Conservation (phyloP, 2,329 filamentous ascomycete species). For the Sclerotinia sclerotiorum region DNA sequence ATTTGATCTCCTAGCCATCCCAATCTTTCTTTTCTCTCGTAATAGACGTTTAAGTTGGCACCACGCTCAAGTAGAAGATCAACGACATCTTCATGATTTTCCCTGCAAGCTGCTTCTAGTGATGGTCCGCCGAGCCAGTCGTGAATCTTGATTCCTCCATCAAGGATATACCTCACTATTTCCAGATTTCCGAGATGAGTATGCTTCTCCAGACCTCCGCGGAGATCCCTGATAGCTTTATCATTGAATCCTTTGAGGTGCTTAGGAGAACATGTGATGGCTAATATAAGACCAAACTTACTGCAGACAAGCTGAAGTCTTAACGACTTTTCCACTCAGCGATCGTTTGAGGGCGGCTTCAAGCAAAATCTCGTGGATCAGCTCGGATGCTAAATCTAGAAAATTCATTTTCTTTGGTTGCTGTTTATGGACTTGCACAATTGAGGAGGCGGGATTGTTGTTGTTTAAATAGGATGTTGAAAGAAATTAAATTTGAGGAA, state of each 20-base stretch:
- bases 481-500: background rate
- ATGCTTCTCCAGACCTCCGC: background rate
- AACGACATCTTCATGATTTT: background rate
- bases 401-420: background rate
- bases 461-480: background rate
- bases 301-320: slow-evolving; percentile 2
- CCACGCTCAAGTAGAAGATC: slow-evolving; percentile 15
- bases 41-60: background rate
- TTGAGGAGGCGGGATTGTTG: background rate
- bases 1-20: background rate
- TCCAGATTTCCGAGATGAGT: background rate
- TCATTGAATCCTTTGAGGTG: background rate
- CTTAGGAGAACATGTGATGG: too few relatives aligned
- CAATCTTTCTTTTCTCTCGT: background rate
- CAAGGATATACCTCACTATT: slow-evolving; percentile 3
- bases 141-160: background rate
- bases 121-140: fast-evolving
- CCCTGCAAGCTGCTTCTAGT: background rate
- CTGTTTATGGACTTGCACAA: too few relatives aligned
- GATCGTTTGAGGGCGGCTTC: background rate
- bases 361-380: background rate
- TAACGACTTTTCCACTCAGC: background rate
- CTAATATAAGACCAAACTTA: background rate
- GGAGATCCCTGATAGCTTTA: background rate
- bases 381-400: background rate